These are phyloP conservation scores for Coriaria nepalensis DNA, from an alignment of 306 rosid species.

Conservation along the genomic window DNA sequence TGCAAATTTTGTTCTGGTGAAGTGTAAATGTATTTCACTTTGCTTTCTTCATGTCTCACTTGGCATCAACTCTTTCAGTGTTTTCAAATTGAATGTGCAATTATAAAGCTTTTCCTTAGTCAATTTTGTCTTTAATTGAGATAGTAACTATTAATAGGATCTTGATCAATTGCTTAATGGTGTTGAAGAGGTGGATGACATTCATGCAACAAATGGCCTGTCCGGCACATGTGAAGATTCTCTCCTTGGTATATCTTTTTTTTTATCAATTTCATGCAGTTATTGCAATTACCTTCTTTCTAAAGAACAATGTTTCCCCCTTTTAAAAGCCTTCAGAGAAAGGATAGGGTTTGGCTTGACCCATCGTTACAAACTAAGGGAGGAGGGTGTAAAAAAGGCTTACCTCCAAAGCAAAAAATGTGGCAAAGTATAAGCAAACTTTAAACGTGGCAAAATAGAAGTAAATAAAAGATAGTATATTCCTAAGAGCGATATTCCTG, in stretches of 20 bases:
- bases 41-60: background rate
- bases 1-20: background rate
- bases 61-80: background rate
- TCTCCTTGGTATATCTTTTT: constrained; percentile 45
- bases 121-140: constrained; percentile 8
- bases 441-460: no score
- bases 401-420: no score
- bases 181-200: constrained; percentile 54
- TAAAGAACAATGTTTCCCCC: no score
- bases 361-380: no score
- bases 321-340: no score
- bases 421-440: no score
- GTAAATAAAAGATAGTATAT: no score
- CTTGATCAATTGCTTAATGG: constrained; percentile 84
- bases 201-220: constrained; percentile 50
- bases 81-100: constrained; percentile 1
- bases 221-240: constrained; percentile 53
- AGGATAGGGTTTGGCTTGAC: no score
- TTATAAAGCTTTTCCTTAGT: constrained; percentile 5
- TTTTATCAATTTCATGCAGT: constrained; percentile 2
- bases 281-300: constrained; percentile 6
- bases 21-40: background rate
- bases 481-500: no score
- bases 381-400: no score
- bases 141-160: constrained; percentile 34